Conservation (phyloP, 371 early-diverging fungal species). For the Zopfochytrium polystomum region DNA sequence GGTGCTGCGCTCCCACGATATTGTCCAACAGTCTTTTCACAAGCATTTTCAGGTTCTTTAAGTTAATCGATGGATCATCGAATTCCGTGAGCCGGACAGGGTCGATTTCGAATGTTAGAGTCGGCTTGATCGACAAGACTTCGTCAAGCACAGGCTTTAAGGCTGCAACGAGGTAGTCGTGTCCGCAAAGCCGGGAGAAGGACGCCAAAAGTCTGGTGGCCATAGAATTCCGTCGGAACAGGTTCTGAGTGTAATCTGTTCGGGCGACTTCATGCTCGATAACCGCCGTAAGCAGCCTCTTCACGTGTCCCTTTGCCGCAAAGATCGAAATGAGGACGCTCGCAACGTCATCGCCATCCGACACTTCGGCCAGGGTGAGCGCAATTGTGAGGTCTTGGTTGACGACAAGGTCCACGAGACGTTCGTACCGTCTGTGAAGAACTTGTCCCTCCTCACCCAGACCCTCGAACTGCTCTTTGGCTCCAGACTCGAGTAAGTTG, state of each 20-base stretch:
- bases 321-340: constrained; percentile 74
- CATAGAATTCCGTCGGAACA: constrained; percentile 89
- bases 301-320: constrained; percentile 67
- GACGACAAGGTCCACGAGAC: constrained; percentile 58
- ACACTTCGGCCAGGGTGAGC: constrained; percentile 80
- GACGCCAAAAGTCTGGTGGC: constrained; percentile 81
- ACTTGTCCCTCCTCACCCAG: constrained; percentile 70
- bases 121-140: constrained; percentile 31
- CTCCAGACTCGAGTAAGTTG: constrained; percentile 82
- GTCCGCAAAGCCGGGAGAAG: constrained; percentile 77
- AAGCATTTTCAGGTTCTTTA: constrained; percentile 73
- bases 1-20: constrained; percentile 68
- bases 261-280: constrained; percentile 79
- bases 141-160: constrained; percentile 70
- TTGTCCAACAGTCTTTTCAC: constrained; percentile 77
- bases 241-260: constrained; percentile 60
- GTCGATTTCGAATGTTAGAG: constrained; percentile 73
- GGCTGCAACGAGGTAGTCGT: constrained; percentile 75
- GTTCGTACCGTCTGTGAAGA: constrained; percentile 72
- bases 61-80: constrained; percentile 66
- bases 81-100: constrained; percentile 63
- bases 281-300: constrained; percentile 72
- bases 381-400: constrained; percentile 62
- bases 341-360: constrained; percentile 86
- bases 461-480: constrained; percentile 69